Evolutionary conservation across 306 rosid genomes (phyloP).

Genomic region (Luffa aegyptiaca): DNA sequence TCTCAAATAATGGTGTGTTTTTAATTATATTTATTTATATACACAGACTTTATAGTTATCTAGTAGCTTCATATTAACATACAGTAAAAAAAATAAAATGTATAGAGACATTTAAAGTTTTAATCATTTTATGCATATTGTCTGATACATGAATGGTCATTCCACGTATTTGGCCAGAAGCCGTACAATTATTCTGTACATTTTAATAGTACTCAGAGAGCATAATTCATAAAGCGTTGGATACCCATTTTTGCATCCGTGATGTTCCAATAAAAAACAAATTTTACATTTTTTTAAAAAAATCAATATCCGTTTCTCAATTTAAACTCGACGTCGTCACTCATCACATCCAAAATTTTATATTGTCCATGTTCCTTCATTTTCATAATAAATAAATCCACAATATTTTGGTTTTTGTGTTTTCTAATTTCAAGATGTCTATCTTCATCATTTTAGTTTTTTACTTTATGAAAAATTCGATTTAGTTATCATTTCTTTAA

Average conservation of each 20-base stretch:
- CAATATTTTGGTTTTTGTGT: too few relatives aligned
- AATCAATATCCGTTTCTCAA: not conserved
- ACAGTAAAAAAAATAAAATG: not conserved
- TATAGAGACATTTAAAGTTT: not conserved
- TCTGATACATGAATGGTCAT: not conserved
- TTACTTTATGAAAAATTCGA: too few relatives aligned
- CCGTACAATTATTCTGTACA: conserved; percentile 10
- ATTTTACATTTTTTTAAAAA: too few relatives aligned
- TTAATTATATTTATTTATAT: not conserved
- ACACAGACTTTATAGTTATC: not conserved
- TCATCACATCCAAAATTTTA: too few relatives aligned
- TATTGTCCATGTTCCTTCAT: too few relatives aligned
- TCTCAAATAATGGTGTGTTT: too few relatives aligned
- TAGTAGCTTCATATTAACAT: not conserved
- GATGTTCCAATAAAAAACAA: not conserved
- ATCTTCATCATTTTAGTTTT: too few relatives aligned
- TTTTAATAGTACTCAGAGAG: not conserved
- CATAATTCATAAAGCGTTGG: not conserved
- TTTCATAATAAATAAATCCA: too few relatives aligned
- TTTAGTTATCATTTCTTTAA: too few relatives aligned
- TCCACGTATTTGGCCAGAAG: not conserved
- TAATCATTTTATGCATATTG: conserved; percentile 4
- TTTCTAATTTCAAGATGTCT: too few relatives aligned
- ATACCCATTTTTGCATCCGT: not conserved
- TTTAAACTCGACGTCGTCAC: too few relatives aligned